Conservation (phyloP, 163 green algal genomes). For the Botryococcus braunii region DNA sequence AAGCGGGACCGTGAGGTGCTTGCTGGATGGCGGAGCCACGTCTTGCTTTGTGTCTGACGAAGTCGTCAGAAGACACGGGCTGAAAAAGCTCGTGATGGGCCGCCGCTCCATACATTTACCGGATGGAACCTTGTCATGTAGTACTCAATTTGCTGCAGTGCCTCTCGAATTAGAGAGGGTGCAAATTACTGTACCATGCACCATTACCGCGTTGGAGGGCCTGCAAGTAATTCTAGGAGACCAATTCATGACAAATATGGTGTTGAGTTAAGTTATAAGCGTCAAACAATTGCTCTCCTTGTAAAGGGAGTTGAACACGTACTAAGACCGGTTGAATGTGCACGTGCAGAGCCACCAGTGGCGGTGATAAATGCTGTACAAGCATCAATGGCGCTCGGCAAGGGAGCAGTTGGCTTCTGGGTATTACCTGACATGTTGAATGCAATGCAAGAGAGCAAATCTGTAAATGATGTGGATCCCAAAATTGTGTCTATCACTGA, state of each 20-base stretch:
- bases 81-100: too few species aligned
- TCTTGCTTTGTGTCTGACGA: too few species aligned
- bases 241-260: neutral
- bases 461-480: neutral
- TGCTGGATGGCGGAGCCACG: too few species aligned
- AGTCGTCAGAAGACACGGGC: too few species aligned
- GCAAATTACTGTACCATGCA: too few species aligned
- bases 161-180: too few species aligned
- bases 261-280: constrained; percentile 1
- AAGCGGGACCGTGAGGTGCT: too few species aligned
- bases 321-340: neutral
- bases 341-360: neutral
- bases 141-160: too few species aligned
- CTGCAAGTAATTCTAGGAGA: constrained; percentile 1
- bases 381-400: neutral
- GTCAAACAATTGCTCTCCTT: neutral
- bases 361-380: neutral
- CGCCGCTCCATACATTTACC: too few species aligned
- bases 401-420: neutral
- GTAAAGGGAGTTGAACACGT: neutral
- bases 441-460: too few species aligned
- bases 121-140: too few species aligned
- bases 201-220: too few species aligned
- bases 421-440: neutral
- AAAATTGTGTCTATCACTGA: neutral